These are phyloP conservation scores for Rhodotorula sp. DNA, from an alignment of 1,284 basidiomycete genomes.

Conservation along the genomic window DNA sequence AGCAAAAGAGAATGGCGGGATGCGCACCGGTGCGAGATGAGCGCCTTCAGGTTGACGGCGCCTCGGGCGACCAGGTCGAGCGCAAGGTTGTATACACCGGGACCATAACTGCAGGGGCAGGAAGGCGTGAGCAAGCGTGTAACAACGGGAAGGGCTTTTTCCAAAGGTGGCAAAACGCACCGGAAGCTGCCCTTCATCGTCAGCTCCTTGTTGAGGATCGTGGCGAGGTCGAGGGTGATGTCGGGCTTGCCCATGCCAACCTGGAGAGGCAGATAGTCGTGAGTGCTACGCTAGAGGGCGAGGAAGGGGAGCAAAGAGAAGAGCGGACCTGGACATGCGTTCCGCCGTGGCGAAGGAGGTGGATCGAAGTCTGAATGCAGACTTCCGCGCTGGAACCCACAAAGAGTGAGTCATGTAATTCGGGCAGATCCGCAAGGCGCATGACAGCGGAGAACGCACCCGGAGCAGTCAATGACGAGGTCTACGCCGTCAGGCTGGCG, in stretches of 20 bases:
- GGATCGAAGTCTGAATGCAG: conserved; percentile 62
- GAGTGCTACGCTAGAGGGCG: too few species aligned
- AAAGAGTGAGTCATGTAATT: too few species aligned
- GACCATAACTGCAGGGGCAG: conserved; percentile 44
- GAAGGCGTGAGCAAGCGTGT: too few species aligned
- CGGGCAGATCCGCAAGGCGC: too few species aligned
- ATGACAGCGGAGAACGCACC: conserved; percentile 39
- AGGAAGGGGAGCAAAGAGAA: background rate
- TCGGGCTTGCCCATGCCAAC: conserved; percentile 58
- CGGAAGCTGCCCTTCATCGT: conserved; percentile 83
- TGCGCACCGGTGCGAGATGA: conserved; percentile 62
- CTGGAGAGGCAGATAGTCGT: conserved; percentile 50
- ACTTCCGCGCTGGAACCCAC: conserved; percentile 52
- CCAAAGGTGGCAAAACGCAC: too few species aligned
- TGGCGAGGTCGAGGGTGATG: conserved; percentile 54
- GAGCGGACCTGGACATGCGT: conserved; percentile 54
- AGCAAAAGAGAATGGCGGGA: too few species aligned
- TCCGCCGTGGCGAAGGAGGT: conserved; percentile 69
- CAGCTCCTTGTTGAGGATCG: conserved; percentile 71
- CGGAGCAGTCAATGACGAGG: conserved; percentile 63
- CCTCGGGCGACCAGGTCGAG: conserved; percentile 59
- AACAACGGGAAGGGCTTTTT: too few species aligned
- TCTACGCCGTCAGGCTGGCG: conserved; percentile 58
- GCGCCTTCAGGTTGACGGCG: conserved; percentile 57
- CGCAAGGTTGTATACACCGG: conserved; percentile 64